Evolutionary conservation across 208 protist species (phyloP).

Genomic region (Leishmania turanica): DNA sequence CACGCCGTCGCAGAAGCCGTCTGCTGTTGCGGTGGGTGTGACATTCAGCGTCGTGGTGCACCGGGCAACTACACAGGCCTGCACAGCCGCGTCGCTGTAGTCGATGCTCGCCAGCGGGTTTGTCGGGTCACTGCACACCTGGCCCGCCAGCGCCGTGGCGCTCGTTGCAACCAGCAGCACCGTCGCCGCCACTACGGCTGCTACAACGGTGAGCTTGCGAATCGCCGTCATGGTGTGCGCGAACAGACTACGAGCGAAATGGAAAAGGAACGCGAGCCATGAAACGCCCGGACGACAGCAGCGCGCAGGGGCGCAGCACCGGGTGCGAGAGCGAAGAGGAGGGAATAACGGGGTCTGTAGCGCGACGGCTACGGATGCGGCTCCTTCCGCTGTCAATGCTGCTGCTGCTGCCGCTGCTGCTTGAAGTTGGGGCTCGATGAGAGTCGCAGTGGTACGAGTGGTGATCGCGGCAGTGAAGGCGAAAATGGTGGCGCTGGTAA

Average conservation of each 20-base stretch:
- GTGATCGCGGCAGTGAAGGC: neutral
- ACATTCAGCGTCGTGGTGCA: constrained; percentile 31
- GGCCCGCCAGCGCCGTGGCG: constrained; percentile 1
- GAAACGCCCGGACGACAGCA: neutral
- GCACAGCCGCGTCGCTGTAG: constrained; percentile 20
- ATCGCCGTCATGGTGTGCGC: neutral
- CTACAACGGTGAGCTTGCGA: neutral
- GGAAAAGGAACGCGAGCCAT: neutral
- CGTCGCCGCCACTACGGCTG: neutral
- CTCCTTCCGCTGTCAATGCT: neutral
- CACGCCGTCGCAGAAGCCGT: constrained; percentile 40
- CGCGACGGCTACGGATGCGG: neutral
- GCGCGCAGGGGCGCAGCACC: neutral
- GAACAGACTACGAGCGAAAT: neutral
- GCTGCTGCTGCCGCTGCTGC: neutral
- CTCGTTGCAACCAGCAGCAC: constrained; percentile 7
- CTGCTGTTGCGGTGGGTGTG: constrained; percentile 17
- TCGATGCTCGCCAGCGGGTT: constrained; percentile 30
- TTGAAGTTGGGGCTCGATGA: neutral
- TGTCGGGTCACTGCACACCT: constrained; percentile 24
- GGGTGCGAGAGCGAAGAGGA: neutral
- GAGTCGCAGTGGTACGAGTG: neutral
- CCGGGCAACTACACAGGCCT: constrained; percentile 32
- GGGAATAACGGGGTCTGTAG: too few relatives aligned
- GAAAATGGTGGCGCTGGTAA: neutral